phyloP scores from a whole-genome alignment of 441 rosid species.

The Codiaeum variegatum region DNA sequence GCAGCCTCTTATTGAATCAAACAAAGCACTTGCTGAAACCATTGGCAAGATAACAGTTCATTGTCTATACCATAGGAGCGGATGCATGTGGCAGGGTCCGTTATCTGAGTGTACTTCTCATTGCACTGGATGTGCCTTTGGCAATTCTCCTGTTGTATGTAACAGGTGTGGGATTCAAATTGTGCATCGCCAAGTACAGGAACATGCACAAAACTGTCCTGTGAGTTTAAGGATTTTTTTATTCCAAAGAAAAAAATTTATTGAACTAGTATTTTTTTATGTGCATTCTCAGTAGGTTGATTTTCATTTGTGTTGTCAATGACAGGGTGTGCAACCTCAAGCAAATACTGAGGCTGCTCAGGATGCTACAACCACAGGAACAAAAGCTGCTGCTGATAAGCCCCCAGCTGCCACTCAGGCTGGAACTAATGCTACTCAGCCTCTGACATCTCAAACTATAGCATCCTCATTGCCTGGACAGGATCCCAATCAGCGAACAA shows the following conservation, averaged over 20 bases:
- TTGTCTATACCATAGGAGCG: conserved; percentile 70
- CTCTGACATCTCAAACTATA: conserved; percentile 38
- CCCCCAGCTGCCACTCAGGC: conserved; percentile 35
- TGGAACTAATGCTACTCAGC: conserved; percentile 35
- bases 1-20: conserved; percentile 69
- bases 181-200: conserved; percentile 70
- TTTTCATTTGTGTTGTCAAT: conserved; percentile 3
- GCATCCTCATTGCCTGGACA: conserved; percentile 33
- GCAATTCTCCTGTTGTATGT: conserved; percentile 71
- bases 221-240: conserved; percentile 41
- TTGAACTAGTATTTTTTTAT: neutral
- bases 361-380: conserved; percentile 34
- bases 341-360: conserved; percentile 38
- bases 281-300: neutral
- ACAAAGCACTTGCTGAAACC: conserved; percentile 57
- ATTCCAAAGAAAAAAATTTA: no score
- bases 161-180: conserved; percentile 61
- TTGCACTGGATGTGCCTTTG: conserved; percentile 70
- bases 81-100: conserved; percentile 76
- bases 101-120: conserved; percentile 63
- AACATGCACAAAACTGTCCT: conserved; percentile 72
- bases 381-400: conserved; percentile 31
- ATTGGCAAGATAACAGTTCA: conserved; percentile 56
- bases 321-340: conserved; percentile 61
- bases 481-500: conserved; percentile 34